Base-by-base conservation (phyloP, 2,329 filamentous ascomycete genomes). In the Hymenoscyphus fructigenus region DNA sequence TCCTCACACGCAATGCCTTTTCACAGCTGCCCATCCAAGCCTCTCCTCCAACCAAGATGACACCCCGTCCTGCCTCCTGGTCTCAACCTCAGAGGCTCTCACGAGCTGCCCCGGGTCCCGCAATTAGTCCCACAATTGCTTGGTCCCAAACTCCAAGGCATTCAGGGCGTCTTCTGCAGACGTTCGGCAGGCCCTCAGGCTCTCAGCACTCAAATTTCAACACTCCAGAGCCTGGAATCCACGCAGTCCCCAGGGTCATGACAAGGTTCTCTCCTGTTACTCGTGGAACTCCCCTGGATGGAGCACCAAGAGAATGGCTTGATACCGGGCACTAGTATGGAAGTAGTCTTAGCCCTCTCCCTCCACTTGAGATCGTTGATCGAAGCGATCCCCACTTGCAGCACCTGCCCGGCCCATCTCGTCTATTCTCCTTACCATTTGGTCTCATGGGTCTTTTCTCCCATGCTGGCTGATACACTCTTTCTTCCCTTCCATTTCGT, bases 401-500 rank as follows among this genome's bases (percentile, higher is more conserved):
- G 34, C 34, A 38, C 34, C 34, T 38, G 10, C 34, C 34, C 34
- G 34, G 34, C 34, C 34, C 34, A 38, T 38, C 34, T 38, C 36
- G 36, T 38, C 36, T 15, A 38, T 17, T 38, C 36, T 53, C 47
- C 47, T 26, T 26, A 26, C 47, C 44, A 50, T 50, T 47, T 47
- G 44, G n/a, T 23, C 20, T 53, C 47, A 53, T 53, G 47, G 47
- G 47, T 53, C 20, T 53, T 53, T 53, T 12, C 47, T 26, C 23
- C 47, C 47, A 53, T 26, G 47, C 47, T 53, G 47, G 47, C 47
- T 34, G 55, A 57, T 57, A 32, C 56, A 20, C 56, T 55, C 28
- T 26, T 47, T 41, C 61, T 57, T 61, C 59, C 62, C 70, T 67
- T 64, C 64, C 66, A 66, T 64, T 57, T 65, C 67, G 38, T 60